A percentile compares a stretch with the other conserved stretches of the same genome.
These are phyloP conservation scores for Astragalus glycyphyllos DNA, from an alignment of 306 rosid species.

Conservation along the genomic window DNA sequence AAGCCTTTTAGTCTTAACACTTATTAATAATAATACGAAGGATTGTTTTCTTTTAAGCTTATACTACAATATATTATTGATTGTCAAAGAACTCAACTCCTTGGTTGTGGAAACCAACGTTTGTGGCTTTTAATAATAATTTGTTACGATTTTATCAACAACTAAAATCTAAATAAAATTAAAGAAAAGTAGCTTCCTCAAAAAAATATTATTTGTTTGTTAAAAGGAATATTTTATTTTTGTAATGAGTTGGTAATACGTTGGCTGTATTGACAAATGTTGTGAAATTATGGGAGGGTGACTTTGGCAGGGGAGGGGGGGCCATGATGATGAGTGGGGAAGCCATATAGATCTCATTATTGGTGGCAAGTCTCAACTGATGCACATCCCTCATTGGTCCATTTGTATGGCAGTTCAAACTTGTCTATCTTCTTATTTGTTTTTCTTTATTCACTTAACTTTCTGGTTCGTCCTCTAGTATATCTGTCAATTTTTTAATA, in stretches of 20 bases:
- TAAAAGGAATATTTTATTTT: neutral
- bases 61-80: too few relatives aligned
- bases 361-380: slow-evolving; percentile 50
- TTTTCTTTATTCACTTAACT: slow-evolving; percentile 10
- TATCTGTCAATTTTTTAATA: too few relatives aligned
- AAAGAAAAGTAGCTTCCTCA: neutral
- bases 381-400: slow-evolving; percentile 42
- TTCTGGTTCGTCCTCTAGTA: neutral
- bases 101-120: too few relatives aligned
- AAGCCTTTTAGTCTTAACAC: too few relatives aligned
- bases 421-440: neutral
- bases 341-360: neutral
- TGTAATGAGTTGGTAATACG: neutral
- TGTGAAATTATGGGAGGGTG: neutral
- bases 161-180: neutral
- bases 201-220: neutral
- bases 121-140: too few relatives aligned
- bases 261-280: slow-evolving; percentile 12
- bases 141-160: neutral
- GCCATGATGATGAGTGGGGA: too few relatives aligned
- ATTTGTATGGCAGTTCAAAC: slow-evolving; percentile 49
- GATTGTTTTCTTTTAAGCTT: too few relatives aligned
- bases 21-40: too few relatives aligned
- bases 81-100: too few relatives aligned
- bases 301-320: too few relatives aligned